These are phyloP conservation scores for Aethionema arabicum DNA, from an alignment of 345 rosid genomes.

Conservation along the genomic window DNA sequence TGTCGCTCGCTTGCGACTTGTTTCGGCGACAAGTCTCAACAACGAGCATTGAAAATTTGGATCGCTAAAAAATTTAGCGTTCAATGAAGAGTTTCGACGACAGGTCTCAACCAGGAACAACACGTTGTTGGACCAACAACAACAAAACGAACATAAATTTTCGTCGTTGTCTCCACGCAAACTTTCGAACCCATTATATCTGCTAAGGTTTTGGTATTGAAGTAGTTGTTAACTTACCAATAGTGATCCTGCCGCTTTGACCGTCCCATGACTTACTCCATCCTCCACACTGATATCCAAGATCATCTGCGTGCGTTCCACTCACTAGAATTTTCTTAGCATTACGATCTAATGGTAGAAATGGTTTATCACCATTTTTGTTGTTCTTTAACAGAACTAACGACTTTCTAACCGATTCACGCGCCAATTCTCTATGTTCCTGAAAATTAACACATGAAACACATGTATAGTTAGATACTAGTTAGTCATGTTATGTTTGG, in stretches of 20 bases:
- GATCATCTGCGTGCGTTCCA: constrained; percentile 76
- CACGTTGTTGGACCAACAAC: no score
- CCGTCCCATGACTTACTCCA: constrained; percentile 74
- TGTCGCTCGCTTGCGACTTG: no score
- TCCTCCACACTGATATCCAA: constrained; percentile 83
- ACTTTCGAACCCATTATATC: no score
- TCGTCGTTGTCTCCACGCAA: no score
- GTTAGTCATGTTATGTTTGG: no score
- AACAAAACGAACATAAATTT: no score
- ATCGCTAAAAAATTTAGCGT: no score
- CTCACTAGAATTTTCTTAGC: constrained; percentile 60
- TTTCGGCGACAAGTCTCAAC: not conserved
- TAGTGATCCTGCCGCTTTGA: constrained; percentile 61
- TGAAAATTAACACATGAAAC: constrained; percentile 26
- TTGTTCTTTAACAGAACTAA: constrained; percentile 75
- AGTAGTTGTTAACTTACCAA: constrained; percentile 41
- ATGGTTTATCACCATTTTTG: constrained; percentile 43
- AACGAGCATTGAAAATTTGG: not conserved
- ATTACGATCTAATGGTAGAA: constrained; percentile 60
- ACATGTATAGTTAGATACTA: no score
- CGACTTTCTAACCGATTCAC: constrained; percentile 80
- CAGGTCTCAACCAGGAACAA: no score
- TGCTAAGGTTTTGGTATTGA: no score
- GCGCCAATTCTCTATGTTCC: constrained; percentile 64
- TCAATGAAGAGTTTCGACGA: no score